phyloP scores from a whole-genome alignment of 2,329 filamentous ascomycete genomes.

The Aspergillus calidoustus region DNA sequence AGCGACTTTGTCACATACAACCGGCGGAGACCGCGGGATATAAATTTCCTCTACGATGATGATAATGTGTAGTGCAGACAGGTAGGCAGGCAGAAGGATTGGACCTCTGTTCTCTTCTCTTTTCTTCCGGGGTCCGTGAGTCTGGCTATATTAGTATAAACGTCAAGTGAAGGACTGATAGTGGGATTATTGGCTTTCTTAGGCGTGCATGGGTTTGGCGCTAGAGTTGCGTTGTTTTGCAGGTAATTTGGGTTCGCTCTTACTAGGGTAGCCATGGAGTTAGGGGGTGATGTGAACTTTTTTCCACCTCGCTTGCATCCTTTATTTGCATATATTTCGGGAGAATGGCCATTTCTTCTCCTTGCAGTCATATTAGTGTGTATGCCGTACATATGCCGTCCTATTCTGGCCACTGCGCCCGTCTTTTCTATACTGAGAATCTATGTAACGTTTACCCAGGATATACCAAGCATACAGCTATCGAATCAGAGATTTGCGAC shows the following conservation, averaged over 20 bases:
- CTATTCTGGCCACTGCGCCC: no score
- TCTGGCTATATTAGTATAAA: no score
- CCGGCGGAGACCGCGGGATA: slow-evolving; percentile 78
- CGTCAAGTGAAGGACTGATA: neutral
- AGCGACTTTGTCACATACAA: slow-evolving; percentile 86
- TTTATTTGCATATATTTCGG: neutral
- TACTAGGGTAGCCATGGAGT: neutral
- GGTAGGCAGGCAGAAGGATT: neutral
- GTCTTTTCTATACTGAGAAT: neutral
- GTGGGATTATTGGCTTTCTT: neutral
- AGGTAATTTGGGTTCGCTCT: slow-evolving; percentile 6
- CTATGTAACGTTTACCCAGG: neutral
- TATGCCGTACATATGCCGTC: no score
- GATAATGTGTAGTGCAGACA: slow-evolving; percentile 64
- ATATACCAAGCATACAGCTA: neutral
- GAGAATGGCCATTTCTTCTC: no score
- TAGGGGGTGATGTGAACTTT: neutral
- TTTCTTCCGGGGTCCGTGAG: neutral
- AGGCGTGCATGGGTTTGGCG: neutral
- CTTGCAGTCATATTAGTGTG: no score
- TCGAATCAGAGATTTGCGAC: slow-evolving; percentile 19
- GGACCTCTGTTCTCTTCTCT: neutral
- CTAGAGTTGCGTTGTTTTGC: neutral
- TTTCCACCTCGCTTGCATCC: neutral
- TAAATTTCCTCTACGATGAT: slow-evolving; percentile 93